Evolutionary conservation across 495 filamentous ascomycete species (phyloP).

Genomic region (Neurospora pannonica): DNA sequence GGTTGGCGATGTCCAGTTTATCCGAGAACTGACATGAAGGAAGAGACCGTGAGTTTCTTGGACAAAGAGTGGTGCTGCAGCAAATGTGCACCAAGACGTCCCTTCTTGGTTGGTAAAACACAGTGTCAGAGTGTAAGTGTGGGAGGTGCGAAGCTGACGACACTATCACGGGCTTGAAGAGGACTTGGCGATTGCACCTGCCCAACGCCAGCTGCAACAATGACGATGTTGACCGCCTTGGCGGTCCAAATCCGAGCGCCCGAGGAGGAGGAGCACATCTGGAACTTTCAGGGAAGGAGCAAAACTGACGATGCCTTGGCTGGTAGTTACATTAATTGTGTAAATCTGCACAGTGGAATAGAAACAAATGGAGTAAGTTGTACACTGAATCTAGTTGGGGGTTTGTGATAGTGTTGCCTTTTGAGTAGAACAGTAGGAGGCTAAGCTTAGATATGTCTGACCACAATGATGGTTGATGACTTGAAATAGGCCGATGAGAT

Average conservation of each 20-base stretch:
- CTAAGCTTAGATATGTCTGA: background rate
- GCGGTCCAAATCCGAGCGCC: background rate
- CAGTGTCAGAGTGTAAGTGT: background rate
- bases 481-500: background rate
- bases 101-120: background rate
- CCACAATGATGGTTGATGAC: background rate
- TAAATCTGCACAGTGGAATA: background rate
- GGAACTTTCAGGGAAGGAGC: background rate
- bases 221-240: background rate
- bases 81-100: background rate
- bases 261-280: too few species aligned
- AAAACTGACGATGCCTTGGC: background rate
- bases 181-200: background rate
- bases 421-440: too few species aligned
- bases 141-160: background rate
- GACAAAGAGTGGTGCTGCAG: background rate
- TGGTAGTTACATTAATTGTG: background rate
- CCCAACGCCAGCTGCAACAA: background rate
- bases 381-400: background rate
- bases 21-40: too few species aligned
- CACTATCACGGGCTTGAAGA: too few species aligned
- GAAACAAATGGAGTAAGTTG: background rate
- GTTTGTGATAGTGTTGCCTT: too few species aligned
- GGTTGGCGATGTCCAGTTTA: too few species aligned
- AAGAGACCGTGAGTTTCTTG: background rate